These are phyloP conservation scores for Populus alba DNA, from an alignment of 345 rosid genomes.

Conservation along the genomic window DNA sequence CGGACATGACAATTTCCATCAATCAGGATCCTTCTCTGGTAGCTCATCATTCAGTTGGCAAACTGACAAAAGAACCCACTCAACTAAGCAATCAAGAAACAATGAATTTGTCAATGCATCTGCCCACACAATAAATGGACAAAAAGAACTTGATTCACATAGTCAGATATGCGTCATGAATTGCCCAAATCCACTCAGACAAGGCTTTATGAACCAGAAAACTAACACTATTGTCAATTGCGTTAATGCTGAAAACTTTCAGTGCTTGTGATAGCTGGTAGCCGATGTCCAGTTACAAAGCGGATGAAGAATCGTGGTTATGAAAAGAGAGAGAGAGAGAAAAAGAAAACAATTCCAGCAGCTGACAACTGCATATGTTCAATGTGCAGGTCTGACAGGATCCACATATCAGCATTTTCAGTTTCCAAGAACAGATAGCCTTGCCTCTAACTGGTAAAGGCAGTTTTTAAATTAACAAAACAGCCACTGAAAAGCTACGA, in stretches of 20 bases:
- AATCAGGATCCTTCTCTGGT: conserved; percentile 2
- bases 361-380: neutral
- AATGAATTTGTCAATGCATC: neutral
- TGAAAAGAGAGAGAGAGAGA: neutral
- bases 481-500: conserved; percentile 21
- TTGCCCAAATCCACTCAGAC: neutral
- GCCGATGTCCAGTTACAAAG: neutral
- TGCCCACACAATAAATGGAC: conserved; percentile 1
- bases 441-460: conserved; percentile 19
- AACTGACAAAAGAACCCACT: neutral
- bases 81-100: conserved; percentile 2
- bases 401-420: conserved; percentile 10
- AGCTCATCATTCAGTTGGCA: conserved; percentile 20
- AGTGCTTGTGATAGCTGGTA: neutral
- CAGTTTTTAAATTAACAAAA: conserved; percentile 1
- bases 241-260: neutral
- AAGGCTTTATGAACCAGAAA: neutral
- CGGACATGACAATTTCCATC: neutral
- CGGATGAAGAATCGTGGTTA: neutral
- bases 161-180: neutral
- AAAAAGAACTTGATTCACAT: conserved; percentile 14
- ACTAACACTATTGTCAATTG: neutral
- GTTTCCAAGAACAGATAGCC: conserved; percentile 16
- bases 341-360: conserved; percentile 7
- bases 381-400: conserved; percentile 1